Percentiles rank a stretch among this genome's conserved stretches.
phyloP scores from a whole-genome alignment of 1,284 basidiomycete genomes.

The Cystobasidiaceae sp. region DNA sequence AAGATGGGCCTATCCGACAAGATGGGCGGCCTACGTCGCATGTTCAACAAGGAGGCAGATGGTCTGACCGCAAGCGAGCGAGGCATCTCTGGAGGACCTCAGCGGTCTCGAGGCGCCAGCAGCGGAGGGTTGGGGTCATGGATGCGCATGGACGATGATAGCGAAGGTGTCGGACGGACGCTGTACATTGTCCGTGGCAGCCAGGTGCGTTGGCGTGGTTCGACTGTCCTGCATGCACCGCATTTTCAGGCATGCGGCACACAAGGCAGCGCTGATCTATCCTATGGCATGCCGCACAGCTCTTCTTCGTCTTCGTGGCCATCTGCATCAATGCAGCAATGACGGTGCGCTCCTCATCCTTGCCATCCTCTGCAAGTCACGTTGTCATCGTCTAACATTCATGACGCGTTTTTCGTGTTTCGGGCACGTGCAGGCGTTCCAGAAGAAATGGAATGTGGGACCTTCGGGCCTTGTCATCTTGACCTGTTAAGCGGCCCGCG shows the following conservation, averaged over 20 bases:
- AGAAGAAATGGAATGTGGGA: constrained; percentile 17
- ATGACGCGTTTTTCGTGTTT: not conserved
- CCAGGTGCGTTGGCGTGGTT: constrained; percentile 3
- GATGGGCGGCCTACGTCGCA: not conserved
- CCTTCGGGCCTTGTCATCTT: constrained; percentile 21
- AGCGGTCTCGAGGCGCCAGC: not conserved
- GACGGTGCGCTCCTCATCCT: not conserved
- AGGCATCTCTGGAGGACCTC: not conserved
- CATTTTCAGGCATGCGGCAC: not conserved
- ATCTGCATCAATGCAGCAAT: constrained; percentile 32
- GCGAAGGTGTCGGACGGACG: not conserved
- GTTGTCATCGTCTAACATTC: not conserved
- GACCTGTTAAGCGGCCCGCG: not conserved
- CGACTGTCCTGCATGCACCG: not conserved
- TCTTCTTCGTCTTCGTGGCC: constrained; percentile 29
- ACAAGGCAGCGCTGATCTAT: not conserved
- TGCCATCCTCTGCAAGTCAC: not conserved
- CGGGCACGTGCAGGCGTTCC: not conserved
- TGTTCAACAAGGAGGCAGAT: not conserved
- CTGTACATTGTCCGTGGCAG: constrained; percentile 10
- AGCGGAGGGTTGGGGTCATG: not conserved
- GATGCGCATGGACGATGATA: constrained; percentile 15
- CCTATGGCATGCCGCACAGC: not conserved
- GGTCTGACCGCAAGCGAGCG: not conserved
- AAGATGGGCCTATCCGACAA: no score